Base-by-base conservation (phyloP, 257 asterid genomes). In the Forsythia viridissima region DNA sequence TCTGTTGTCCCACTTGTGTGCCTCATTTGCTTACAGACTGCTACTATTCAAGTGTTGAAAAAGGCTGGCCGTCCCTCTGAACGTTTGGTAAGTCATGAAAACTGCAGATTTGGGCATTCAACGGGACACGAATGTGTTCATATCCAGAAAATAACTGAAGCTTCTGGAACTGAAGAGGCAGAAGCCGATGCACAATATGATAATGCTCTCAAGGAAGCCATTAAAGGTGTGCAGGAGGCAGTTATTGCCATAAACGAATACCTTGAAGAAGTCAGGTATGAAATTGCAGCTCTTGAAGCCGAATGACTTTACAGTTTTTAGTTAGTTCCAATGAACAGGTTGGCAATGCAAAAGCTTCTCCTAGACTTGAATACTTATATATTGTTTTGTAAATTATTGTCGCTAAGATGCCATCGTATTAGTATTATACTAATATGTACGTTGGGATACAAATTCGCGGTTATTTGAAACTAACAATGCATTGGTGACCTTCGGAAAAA, bases 161-260 rank as follows among this genome's bases (percentile, higher is more conserved):
- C 94, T 71, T 90, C 97, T 38, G 99, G 98, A 44, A 95, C 98
- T 8, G 97, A 93, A 85, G 99, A 95, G 85, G 99, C 99, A 6
- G 99, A 95, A 76, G 98, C 97, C 11, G 98, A 93, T 76, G 89
- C 99, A 34, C 86, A 93, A 79, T 95, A 90, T 12, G 98, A 93
- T 43, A 92, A 82, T 76, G 97, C 92, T 76, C 88, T 95, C 68
- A 93, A 89, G 87, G 97, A 91, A 85, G 96, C 98, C 84, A 91
- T 95, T 80, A 87, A 81, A 82, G 94, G 98, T 6, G 87, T 95
- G 75, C 97, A 93, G 76, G 93, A 88, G 83, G 91, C 97, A 6
- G 97, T 95, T 40, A 71, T 85, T 16, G 84, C 89, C 72, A 95
- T 95, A 73, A 95, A 93, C 37, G 98, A 95, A 48, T 82, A 86